Evolutionary conservation across 768 basidiomycete genomes (phyloP).

Genomic region (Leucocoprinus birnbaumii): DNA sequence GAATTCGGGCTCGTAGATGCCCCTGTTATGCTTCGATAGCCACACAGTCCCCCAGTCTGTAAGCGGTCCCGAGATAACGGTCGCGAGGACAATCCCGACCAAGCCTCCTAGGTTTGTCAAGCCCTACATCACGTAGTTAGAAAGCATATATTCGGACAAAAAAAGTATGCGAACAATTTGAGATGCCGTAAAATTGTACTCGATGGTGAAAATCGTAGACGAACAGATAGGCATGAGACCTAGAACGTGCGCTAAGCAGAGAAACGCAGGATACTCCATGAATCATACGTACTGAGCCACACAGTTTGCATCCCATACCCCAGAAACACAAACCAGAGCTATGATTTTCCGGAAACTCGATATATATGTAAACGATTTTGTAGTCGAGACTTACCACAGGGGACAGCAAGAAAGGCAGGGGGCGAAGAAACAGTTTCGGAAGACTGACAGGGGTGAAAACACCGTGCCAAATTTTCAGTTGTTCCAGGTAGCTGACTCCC

Average conservation of each 20-base stretch:
- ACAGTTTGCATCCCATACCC: constrained; percentile 40
- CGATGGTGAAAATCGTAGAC: constrained; percentile 41
- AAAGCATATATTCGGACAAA: neutral
- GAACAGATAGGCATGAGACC: constrained; percentile 41
- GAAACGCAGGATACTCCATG: neutral
- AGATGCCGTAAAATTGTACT: constrained; percentile 38
- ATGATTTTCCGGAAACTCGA: no score
- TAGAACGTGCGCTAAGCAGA: constrained; percentile 15
- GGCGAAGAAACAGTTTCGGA: constrained; percentile 33
- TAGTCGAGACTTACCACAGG: constrained; percentile 34
- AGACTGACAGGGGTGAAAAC: constrained; percentile 32
- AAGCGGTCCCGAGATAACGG: constrained; percentile 32
- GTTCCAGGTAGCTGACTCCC: constrained; percentile 27
- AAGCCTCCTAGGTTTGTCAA: constrained; percentile 40
- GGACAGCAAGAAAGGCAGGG: constrained; percentile 40
- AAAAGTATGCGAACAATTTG: constrained; percentile 28
- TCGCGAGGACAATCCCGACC: constrained; percentile 38
- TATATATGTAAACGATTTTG: no score
- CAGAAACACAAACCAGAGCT: constrained; percentile 37
- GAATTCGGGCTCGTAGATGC: constrained; percentile 46
- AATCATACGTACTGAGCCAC: constrained; percentile 33
- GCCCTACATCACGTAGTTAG: constrained; percentile 20
- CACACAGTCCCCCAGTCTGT: constrained; percentile 41
- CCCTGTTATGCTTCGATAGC: constrained; percentile 40
- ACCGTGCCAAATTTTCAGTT: constrained; percentile 34